Evolutionary conservation across 1,284 basidiomycete species (phyloP).

Genomic region (Naganishia liquefaciens): DNA sequence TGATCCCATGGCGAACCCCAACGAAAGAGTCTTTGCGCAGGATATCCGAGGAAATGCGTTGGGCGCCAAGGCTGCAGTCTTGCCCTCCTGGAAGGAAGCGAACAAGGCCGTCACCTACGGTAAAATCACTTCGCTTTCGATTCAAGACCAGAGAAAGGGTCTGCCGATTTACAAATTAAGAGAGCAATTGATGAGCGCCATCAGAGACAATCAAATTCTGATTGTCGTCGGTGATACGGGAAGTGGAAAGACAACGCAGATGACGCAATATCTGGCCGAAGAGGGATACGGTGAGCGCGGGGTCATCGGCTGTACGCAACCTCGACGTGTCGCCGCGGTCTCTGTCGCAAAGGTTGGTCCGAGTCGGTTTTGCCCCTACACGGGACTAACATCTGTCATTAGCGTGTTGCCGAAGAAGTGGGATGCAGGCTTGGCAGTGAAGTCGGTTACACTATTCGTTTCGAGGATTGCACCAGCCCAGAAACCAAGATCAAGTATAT

Average conservation of each 20-base stretch:
- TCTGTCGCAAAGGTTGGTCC: constrained; percentile 78
- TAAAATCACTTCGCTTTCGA: constrained; percentile 83
- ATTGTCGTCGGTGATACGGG: constrained; percentile 93
- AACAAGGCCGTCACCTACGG: constrained; percentile 96
- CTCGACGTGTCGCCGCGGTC: constrained; percentile 97
- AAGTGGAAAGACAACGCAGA: constrained; percentile 90
- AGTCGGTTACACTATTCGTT: constrained; percentile 98
- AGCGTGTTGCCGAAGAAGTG: constrained; percentile 93
- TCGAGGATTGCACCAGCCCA: constrained; percentile 96
- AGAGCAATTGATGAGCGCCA: constrained; percentile 87
- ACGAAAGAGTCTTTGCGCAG: constrained; percentile 88
- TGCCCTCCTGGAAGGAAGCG: constrained; percentile 89
- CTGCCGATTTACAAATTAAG: constrained; percentile 95
- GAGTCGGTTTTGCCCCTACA: neutral
- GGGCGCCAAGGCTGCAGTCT: constrained; percentile 72
- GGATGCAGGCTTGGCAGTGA: constrained; percentile 95
- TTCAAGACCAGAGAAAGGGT: constrained; percentile 88
- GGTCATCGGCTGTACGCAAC: constrained; percentile 95
- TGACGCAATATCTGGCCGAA: constrained; percentile 91
- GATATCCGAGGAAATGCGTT: constrained; percentile 81
- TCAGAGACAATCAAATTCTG: constrained; percentile 90
- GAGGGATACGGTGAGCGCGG: constrained; percentile 81
- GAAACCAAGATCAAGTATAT: constrained; percentile 99
- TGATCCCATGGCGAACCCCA: constrained; percentile 91
- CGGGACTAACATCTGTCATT: neutral